These are phyloP conservation scores for Thielaviopsis populi DNA, from an alignment of 2,329 filamentous ascomycete genomes.

Conservation along the genomic window DNA sequence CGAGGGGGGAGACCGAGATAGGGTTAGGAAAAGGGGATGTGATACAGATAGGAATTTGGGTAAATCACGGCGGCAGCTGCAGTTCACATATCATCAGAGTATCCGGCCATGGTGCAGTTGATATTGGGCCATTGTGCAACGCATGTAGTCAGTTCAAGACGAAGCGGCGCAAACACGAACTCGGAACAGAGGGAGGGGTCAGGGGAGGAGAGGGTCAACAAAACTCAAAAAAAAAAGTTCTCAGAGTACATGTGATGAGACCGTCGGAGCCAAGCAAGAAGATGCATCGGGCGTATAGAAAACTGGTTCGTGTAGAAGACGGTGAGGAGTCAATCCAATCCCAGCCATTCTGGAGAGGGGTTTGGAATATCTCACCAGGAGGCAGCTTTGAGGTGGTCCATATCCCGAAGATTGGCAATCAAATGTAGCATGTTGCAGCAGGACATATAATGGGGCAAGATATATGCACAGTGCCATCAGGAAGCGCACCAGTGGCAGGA, in stretches of 20 bases:
- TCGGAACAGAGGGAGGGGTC: constrained; percentile 21
- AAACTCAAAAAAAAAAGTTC: constrained; percentile 25
- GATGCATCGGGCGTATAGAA: neutral
- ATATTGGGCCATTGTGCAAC: constrained; percentile 10
- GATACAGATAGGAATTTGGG: constrained; percentile 16
- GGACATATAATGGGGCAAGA: neutral
- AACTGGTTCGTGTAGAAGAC: constrained; percentile 7
- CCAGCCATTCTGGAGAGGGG: constrained; percentile 31
- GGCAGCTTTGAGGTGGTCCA: constrained; percentile 27
- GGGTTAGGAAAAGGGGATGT: constrained; percentile 21
- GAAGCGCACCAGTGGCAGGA: neutral
- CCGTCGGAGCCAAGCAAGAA: neutral
- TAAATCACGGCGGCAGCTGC: constrained; percentile 11
- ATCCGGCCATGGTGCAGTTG: neutral
- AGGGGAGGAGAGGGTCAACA: constrained; percentile 41
- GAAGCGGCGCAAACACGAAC: neutral
- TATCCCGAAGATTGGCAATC: constrained; percentile 23
- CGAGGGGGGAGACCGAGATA: constrained; percentile 21
- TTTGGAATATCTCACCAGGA: constrained; percentile 59
- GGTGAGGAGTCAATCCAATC: constrained; percentile 26
- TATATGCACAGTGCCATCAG: neutral
- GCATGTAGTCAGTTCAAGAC: constrained; percentile 13
- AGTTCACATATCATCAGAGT: constrained; percentile 7
- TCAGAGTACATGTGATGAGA: neutral
- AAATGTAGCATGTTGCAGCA: constrained; percentile 7